These are phyloP conservation scores for Aspergillus puulaauensis DNA, from an alignment of 2,329 filamentous ascomycete species.

Conservation along the genomic window DNA sequence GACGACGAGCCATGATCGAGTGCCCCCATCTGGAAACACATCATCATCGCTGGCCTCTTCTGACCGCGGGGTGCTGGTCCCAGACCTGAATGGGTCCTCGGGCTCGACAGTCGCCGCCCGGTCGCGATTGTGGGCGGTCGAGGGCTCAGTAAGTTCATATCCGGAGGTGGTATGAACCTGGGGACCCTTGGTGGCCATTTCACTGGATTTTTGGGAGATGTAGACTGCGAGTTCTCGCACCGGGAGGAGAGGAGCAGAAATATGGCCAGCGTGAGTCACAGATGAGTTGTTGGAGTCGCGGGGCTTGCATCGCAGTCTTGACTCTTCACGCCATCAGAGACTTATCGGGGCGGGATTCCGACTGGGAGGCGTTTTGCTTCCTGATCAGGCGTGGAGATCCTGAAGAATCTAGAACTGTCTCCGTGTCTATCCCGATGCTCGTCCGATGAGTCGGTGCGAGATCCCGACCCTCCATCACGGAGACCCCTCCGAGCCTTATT, in stretches of 20 bases:
- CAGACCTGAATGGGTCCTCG: background rate
- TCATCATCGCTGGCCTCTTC: background rate
- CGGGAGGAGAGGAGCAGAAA: background rate
- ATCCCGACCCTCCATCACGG: background rate
- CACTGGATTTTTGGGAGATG: background rate
- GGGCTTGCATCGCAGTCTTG: background rate
- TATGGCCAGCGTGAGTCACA: background rate
- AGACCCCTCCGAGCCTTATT: no score
- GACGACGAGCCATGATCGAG: slow-evolving; percentile 37
- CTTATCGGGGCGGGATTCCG: background rate
- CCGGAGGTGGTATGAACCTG: background rate
- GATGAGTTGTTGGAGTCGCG: background rate
- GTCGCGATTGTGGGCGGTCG: background rate
- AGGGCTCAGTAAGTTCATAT: background rate
- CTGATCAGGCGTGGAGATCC: background rate
- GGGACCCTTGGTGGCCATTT: background rate
- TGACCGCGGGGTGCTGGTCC: background rate
- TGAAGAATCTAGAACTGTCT: no score
- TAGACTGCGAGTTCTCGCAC: background rate
- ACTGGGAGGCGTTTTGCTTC: background rate
- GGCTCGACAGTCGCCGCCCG: background rate
- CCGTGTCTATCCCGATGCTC: no score
- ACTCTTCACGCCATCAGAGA: no score
- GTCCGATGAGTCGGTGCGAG: background rate
- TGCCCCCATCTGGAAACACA: slow-evolving; percentile 35